These are phyloP conservation scores for Immersiporthe knoxdaviesiana DNA, from an alignment of 2,329 filamentous ascomycete species.

Conservation along the genomic window DNA sequence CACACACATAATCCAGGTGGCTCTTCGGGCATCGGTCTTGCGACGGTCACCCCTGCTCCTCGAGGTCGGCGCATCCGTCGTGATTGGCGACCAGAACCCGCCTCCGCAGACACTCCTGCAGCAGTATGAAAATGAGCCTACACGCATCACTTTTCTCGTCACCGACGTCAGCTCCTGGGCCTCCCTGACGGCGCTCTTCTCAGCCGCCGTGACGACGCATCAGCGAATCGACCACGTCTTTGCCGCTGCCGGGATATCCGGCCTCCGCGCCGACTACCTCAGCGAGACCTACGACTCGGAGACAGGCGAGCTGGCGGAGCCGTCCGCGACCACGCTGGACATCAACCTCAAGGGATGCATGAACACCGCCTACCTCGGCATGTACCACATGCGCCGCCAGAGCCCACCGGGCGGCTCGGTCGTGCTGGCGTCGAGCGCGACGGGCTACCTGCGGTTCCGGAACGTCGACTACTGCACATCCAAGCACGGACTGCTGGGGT, in stretches of 20 bases:
- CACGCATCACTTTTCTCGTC: not conserved
- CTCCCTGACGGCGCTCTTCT: not conserved
- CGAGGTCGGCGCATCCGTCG: conserved; percentile 7
- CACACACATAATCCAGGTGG: not conserved
- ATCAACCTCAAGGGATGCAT: conserved; percentile 15
- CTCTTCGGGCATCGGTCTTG: conserved; percentile 10
- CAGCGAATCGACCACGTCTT: conserved; percentile 16
- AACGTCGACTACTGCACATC: conserved; percentile 8
- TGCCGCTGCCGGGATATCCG: conserved; percentile 15
- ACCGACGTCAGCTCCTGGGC: conserved; percentile 8
- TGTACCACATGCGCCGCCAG: conserved; percentile 15
- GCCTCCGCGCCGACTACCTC: not conserved
- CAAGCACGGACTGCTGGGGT: conserved; percentile 13
- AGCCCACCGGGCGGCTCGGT: not conserved
- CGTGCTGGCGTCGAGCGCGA: not conserved
- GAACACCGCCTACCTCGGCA: conserved; percentile 13
- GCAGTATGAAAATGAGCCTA: not conserved
- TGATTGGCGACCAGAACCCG: conserved; percentile 6
- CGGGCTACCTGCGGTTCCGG: not conserved
- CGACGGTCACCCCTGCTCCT: conserved; percentile 1
- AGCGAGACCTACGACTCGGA: not conserved
- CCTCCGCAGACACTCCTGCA: not conserved
- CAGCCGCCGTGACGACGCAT: not conserved
- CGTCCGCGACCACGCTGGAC: not conserved
- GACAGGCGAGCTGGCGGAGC: conserved; percentile 10